Conservation (phyloP, 2,329 filamentous ascomycete species). For the Monilinia vaccinii-corymbosi region DNA sequence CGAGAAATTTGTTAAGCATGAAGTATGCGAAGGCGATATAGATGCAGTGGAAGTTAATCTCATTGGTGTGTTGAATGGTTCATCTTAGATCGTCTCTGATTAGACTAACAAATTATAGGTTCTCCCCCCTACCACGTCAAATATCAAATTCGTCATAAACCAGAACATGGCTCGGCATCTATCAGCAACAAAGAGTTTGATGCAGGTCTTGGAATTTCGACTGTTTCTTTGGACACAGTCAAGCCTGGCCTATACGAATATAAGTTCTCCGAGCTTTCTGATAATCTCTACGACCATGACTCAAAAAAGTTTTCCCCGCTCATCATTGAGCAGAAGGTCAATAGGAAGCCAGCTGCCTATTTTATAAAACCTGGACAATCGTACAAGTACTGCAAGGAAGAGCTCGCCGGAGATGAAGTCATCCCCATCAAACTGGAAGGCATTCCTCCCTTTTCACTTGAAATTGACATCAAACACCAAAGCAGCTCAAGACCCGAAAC, state of each 20-base stretch:
- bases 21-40: constrained; percentile 91
- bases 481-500: constrained; percentile 70
- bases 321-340: constrained; percentile 71
- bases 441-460: constrained; percentile 77
- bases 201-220: constrained; percentile 64
- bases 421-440: constrained; percentile 84
- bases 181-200: constrained; percentile 64
- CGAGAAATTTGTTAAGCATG: constrained; percentile 58
- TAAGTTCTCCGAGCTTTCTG: constrained; percentile 71
- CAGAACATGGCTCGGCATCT: constrained; percentile 54
- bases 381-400: constrained; percentile 90
- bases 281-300: constrained; percentile 76
- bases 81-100: background rate
- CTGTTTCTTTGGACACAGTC: constrained; percentile 76
- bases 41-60: constrained; percentile 78
- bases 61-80: constrained; percentile 46
- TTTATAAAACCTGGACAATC: constrained; percentile 84
- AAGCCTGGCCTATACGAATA: constrained; percentile 81
- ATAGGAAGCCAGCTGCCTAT: constrained; percentile 69
- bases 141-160: constrained; percentile 70
- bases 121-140: constrained; percentile 73
- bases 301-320: constrained; percentile 56
- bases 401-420: constrained; percentile 70
- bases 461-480: constrained; percentile 89
- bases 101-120: constrained; percentile 37